phyloP scores from a whole-genome alignment of 768 basidiomycete species.

The Chalciporus pseudorubinellus region DNA sequence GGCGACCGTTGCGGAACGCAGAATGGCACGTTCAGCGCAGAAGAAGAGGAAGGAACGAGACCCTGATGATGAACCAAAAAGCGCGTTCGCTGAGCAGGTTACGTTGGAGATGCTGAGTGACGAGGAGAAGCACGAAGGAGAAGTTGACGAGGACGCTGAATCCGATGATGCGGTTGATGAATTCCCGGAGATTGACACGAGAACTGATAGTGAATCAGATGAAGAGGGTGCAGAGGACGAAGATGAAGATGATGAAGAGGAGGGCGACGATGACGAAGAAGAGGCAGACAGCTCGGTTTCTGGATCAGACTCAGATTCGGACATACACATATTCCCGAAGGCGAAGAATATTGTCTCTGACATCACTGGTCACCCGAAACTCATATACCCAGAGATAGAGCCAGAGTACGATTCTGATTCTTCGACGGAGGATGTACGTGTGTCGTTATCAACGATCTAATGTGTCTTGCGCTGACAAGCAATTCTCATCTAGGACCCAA shows the following conservation, averaged over 20 bases:
- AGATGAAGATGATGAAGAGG: conserved; percentile 37
- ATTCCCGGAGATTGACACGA: conserved; percentile 66
- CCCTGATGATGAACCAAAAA: conserved; percentile 36
- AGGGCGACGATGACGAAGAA: conserved; percentile 33
- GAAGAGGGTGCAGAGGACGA: conserved; percentile 26
- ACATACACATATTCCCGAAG: conserved; percentile 58
- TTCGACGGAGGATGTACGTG: conserved; percentile 83
- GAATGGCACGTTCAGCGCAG: conserved; percentile 34
- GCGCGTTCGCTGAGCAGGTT: conserved; percentile 39
- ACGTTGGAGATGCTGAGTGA: conserved; percentile 73
- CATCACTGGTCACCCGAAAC: conserved; percentile 83
- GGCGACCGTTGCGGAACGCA: conserved; percentile 35
- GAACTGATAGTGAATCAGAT: conserved; percentile 41
- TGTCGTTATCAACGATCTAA: background rate
- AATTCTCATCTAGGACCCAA: conserved; percentile 63
- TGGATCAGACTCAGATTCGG: conserved; percentile 38
- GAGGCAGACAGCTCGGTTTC: conserved; percentile 37
- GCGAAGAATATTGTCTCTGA: conserved; percentile 69
- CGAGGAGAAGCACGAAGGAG: conserved; percentile 50
- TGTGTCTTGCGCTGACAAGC: conserved; percentile 4
- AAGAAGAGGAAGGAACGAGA: conserved; percentile 61
- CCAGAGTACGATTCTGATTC: conserved; percentile 91
- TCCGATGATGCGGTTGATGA: conserved; percentile 64
- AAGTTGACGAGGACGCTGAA: conserved; percentile 30
- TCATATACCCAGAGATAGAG: conserved; percentile 84